Evolutionary conservation across 495 filamentous ascomycete genomes (phyloP).

Genomic region (Penicillium ucsense): DNA sequence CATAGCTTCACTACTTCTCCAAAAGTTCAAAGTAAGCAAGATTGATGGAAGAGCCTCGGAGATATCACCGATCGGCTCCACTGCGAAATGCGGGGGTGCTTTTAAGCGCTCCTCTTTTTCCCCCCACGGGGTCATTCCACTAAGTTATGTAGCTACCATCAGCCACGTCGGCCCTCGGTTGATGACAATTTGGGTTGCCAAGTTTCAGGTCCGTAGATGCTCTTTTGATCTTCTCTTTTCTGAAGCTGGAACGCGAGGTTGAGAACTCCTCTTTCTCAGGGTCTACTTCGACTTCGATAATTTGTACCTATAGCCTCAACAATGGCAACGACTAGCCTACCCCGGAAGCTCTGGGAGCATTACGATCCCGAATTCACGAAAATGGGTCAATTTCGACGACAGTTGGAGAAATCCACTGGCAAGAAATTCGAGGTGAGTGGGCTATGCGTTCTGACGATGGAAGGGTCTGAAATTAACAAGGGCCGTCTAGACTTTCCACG

Average conservation of each 20-base stretch:
- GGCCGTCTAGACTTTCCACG: conserved; percentile 35
- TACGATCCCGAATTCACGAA: conserved; percentile 47
- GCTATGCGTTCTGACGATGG: too few species aligned
- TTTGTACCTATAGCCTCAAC: not conserved
- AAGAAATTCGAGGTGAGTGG: conserved; percentile 12
- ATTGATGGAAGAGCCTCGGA: not conserved
- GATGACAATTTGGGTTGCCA: conserved; percentile 28
- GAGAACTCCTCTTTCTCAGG: too few species aligned
- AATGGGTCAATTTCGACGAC: conserved; percentile 48
- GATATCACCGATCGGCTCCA: not conserved
- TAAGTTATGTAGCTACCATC: too few species aligned
- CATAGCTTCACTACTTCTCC: too few species aligned
- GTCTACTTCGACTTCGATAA: too few species aligned
- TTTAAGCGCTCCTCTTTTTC: not conserved
- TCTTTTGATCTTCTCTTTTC: not conserved
- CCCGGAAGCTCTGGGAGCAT: conserved; percentile 52
- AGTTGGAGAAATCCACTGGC: conserved; percentile 13
- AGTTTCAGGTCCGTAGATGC: not conserved
- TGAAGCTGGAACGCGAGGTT: not conserved
- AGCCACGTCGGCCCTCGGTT: conserved; percentile 4
- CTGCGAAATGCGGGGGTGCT: not conserved
- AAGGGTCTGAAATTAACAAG: not conserved
- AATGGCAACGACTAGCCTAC: conserved; percentile 13
- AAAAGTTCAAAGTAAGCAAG: too few species aligned
- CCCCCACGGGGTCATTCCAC: not conserved